Percentiles rank a stretch among this genome's conserved stretches.
These are phyloP conservation scores for Lipomyces kockii DNA, from an alignment of 805 yeast species.

Conservation along the genomic window DNA sequence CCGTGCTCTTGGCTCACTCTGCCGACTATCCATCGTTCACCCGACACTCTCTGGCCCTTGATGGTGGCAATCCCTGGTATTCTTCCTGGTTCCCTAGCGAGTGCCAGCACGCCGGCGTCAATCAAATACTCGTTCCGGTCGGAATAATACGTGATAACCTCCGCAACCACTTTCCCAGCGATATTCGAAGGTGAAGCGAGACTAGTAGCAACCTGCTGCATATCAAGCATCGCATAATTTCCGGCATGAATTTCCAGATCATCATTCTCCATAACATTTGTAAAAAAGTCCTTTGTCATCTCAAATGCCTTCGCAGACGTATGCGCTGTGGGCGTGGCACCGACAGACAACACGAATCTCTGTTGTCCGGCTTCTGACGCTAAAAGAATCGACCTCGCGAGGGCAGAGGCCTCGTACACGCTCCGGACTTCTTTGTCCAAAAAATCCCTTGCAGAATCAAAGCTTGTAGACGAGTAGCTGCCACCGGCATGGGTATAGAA, in stretches of 20 bases:
- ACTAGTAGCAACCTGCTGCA: constrained; percentile 76
- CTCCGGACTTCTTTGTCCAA: constrained; percentile 62
- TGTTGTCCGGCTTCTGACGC: constrained; percentile 21
- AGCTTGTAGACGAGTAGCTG: constrained; percentile 58
- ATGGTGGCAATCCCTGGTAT: constrained; percentile 44
- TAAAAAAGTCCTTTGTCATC: neutral
- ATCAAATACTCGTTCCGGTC: constrained; percentile 67
- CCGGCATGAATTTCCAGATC: constrained; percentile 79
- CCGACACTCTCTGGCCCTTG: constrained; percentile 36
- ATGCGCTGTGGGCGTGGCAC: constrained; percentile 82
- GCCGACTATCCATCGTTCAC: constrained; percentile 65
- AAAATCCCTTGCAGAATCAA: constrained; percentile 53
- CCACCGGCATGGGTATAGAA: constrained; percentile 83
- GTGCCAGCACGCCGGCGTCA: constrained; percentile 73
- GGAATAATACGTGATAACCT: constrained; percentile 64
- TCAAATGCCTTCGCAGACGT: constrained; percentile 8
- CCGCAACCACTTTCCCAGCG: constrained; percentile 60
- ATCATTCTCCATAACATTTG: constrained; percentile 44
- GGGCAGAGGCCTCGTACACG: constrained; percentile 58
- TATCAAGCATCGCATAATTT: constrained; percentile 71
- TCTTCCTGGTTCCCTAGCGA: constrained; percentile 64
- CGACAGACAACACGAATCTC: constrained; percentile 63
- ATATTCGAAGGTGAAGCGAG: constrained; percentile 55
- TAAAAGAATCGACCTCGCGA: constrained; percentile 40
- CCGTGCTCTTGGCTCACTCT: constrained; percentile 83